Evolutionary conservation across 1,284 basidiomycete genomes (phyloP).

Genomic region (Amylostereum chailletii): DNA sequence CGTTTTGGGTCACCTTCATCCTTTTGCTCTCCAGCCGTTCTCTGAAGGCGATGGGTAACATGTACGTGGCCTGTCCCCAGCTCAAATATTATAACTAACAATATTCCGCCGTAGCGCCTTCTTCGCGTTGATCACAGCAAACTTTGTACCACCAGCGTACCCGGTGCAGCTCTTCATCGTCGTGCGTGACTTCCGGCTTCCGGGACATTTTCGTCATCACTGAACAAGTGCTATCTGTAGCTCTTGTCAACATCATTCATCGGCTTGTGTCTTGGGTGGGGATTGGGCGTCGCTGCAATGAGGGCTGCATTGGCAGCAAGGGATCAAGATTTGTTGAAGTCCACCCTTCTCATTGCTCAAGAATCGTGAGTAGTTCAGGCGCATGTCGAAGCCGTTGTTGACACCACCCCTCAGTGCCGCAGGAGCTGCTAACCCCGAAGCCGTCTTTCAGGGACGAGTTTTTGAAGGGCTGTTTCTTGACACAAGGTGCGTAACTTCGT

Average conservation of each 20-base stretch:
- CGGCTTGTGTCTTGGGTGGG: constrained; percentile 70
- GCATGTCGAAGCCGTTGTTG: not conserved
- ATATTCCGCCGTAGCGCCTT: constrained; percentile 19
- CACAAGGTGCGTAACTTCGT: constrained; percentile 27
- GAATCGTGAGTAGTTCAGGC: constrained; percentile 27
- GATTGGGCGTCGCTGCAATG: constrained; percentile 66
- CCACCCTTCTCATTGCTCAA: constrained; percentile 36
- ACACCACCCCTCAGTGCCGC: constrained; percentile 26
- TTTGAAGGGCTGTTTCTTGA: constrained; percentile 68
- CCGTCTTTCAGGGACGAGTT: constrained; percentile 39
- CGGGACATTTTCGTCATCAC: not conserved
- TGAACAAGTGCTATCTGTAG: constrained; percentile 13
- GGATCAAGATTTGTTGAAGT: constrained; percentile 38
- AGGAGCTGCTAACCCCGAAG: constrained; percentile 37
- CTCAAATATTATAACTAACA: not conserved
- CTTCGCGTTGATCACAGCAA: constrained; percentile 24
- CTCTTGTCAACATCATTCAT: constrained; percentile 38
- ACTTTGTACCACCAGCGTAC: constrained; percentile 27
- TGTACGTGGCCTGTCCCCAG: constrained; percentile 13
- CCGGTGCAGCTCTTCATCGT: constrained; percentile 29
- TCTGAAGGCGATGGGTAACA: constrained; percentile 19
- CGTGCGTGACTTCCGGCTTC: constrained; percentile 16
- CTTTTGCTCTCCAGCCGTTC: constrained; percentile 17
- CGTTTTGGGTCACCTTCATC: constrained; percentile 19
- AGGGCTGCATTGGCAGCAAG: constrained; percentile 53